Evolutionary conservation across 2,329 filamentous ascomycete genomes (phyloP), one percentile per base, ranked within the genome.

Genomic region (Penicillium sp.): DNA sequence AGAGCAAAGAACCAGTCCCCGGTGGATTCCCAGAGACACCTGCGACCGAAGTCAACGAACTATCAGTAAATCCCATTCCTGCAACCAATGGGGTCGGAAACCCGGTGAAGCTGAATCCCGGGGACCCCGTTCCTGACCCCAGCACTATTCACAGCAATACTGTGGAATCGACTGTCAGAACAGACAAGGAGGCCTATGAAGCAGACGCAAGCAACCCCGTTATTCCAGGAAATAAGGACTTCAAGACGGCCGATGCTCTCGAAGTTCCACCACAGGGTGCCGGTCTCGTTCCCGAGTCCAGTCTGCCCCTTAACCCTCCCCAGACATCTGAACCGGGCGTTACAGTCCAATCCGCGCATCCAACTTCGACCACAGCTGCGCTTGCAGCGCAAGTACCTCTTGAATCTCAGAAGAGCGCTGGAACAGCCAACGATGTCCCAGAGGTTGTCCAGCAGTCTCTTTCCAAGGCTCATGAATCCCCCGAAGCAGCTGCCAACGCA

Each of bases 101-200:
- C 74, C 92, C 93, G 7, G 83, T 97, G 70, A 81, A 83, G 66
- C 81, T 96, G 55, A 81, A 83, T 23, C 88, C 92, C 3, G 91
- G 91, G 65, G 90, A 96, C 77, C 85, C 86, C 71, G 82, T 96
- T 9, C 92, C 92, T 42, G 81, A 89, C 48, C 72, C 81, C 24
- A 82, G 77, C 71, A 81, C 81, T 24, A 68, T 91, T 64, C 85
- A 85, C 48, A 73, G 81, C 52, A 88, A 89, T 71, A 87, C 91
- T 51, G 82, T 96, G 67, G 84, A 86, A 43, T 84, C 82, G 62
- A 82, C 79, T 24, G 80, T 79, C 35, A 79, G 77, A 66, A 82
- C 90, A 20, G 92, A 97, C 71, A 83, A 91, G 71, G 89, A 86
- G 64, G 93, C 90, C 1, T 97, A 97, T 73, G 88, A 95, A 71